Evolutionary conservation across 768 basidiomycete genomes (phyloP).

Genomic region (Rhizopogon sp.): DNA sequence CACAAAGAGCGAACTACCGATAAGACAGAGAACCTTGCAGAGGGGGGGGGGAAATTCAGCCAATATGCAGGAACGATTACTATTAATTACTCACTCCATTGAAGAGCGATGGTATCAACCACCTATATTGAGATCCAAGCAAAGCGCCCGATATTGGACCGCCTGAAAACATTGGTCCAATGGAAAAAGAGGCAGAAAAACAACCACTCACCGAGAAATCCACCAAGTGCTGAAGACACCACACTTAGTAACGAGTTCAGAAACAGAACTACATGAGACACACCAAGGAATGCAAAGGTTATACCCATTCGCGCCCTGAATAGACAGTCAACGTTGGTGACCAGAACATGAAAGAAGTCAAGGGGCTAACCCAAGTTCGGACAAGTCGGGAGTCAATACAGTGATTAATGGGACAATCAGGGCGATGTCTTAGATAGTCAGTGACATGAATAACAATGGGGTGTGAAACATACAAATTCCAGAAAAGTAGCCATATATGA

Average conservation of each 20-base stretch:
- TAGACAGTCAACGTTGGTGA: background rate
- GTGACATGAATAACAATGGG: background rate
- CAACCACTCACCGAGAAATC: constrained; percentile 11
- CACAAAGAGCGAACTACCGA: background rate
- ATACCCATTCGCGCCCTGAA: background rate
- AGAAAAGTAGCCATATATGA: constrained; percentile 45
- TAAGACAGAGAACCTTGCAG: background rate
- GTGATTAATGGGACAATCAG: constrained; percentile 41
- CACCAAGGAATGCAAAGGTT: background rate
- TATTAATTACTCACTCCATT: constrained; percentile 30
- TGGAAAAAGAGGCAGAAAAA: background rate
- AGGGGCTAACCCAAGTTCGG: constrained; percentile 43
- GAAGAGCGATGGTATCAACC: constrained; percentile 57
- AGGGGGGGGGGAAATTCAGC: background rate
- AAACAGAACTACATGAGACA: background rate
- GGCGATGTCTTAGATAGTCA: constrained; percentile 26
- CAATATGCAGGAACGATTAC: background rate
- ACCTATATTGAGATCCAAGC: constrained; percentile 43
- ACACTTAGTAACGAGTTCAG: background rate
- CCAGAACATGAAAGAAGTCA: background rate
- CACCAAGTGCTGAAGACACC: constrained; percentile 14
- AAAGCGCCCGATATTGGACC: constrained; percentile 56
- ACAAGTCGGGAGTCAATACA: constrained; percentile 36
- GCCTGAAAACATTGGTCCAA: constrained; percentile 34
- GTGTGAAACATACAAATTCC: constrained; percentile 32